phyloP scores from a whole-genome alignment of 1,284 basidiomycete species.

The Cutaneotrichosporon cyanovorans region DNA sequence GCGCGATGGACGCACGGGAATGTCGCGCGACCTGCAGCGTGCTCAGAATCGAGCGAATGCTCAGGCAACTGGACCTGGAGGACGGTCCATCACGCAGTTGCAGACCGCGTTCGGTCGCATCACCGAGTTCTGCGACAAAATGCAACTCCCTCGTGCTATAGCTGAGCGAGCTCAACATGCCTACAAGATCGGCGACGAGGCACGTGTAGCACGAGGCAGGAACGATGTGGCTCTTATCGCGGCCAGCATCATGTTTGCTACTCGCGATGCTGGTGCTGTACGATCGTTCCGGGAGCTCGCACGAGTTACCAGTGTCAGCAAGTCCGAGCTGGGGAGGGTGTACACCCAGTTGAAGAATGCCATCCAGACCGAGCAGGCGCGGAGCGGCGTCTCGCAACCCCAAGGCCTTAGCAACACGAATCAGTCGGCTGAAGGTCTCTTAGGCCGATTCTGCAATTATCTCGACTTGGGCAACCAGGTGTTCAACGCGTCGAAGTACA shows the following conservation, averaged over 20 bases:
- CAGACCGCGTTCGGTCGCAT: constrained; percentile 88
- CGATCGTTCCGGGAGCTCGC: constrained; percentile 95
- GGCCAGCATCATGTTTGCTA: constrained; percentile 96
- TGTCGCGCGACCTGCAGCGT: constrained; percentile 85
- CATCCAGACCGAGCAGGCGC: constrained; percentile 14
- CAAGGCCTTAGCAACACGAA: constrained; percentile 38
- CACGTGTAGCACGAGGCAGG: constrained; percentile 79
- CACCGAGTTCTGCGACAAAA: constrained; percentile 88
- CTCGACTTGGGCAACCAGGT: constrained; percentile 36
- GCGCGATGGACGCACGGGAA: constrained; percentile 85
- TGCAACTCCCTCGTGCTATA: constrained; percentile 81
- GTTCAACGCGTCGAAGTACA: constrained; percentile 63
- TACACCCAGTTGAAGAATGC: constrained; percentile 55
- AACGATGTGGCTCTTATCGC: constrained; percentile 83
- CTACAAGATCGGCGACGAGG: constrained; percentile 93
- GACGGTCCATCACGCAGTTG: constrained; percentile 82
- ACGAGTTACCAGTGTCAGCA: constrained; percentile 83
- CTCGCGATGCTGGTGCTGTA: constrained; percentile 85
- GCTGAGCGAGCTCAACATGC: constrained; percentile 70
- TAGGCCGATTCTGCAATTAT: constrained; percentile 92
- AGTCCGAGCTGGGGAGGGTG: constrained; percentile 83
- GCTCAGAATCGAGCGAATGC: constrained; percentile 61
- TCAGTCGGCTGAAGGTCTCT: constrained; percentile 69
- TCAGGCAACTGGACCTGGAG: constrained; percentile 55
- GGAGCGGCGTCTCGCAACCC: neutral